Percentiles rank a stretch among this genome's conserved stretches.
Evolutionary conservation across 73 alveolate species (phyloP).

Genomic region (Stentor roeselii): DNA sequence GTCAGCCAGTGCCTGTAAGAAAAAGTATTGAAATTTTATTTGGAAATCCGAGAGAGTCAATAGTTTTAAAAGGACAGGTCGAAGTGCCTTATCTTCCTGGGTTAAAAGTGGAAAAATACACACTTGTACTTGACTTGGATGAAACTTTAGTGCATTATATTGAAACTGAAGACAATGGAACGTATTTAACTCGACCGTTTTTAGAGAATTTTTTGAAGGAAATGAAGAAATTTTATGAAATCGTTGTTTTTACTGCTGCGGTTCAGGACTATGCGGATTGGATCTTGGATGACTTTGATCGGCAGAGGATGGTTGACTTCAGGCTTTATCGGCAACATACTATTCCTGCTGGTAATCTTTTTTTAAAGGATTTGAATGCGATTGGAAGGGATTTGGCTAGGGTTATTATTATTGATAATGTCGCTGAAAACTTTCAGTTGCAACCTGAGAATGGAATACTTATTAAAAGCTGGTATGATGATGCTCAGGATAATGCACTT

Average conservation of each 20-base stretch:
- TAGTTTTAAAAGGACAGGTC: background rate
- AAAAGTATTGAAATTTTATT: background rate
- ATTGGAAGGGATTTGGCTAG: slow-evolving; percentile 61
- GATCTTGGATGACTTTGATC: slow-evolving; percentile 44
- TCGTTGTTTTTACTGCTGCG: slow-evolving; percentile 60
- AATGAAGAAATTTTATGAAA: slow-evolving; percentile 46
- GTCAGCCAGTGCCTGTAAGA: background rate
- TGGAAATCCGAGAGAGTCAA: background rate
- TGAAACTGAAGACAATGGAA: slow-evolving; percentile 51
- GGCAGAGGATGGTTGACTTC: slow-evolving; percentile 13
- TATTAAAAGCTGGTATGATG: slow-evolving; percentile 65
- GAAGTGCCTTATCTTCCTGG: slow-evolving; percentile 26
- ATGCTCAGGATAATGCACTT: slow-evolving; percentile 72
- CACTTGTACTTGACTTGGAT: slow-evolving; percentile 75
- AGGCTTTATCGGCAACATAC: slow-evolving; percentile 57
- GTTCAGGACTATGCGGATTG: slow-evolving; percentile 64
- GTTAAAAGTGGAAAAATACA: background rate
- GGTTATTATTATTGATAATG: slow-evolving; percentile 66
- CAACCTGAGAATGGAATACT: slow-evolving; percentile 71
- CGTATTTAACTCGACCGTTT: slow-evolving; percentile 38
- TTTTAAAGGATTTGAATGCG: slow-evolving; percentile 50
- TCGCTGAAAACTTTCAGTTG: slow-evolving; percentile 58
- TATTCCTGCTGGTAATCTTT: slow-evolving; percentile 9
- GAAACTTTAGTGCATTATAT: slow-evolving; percentile 71
- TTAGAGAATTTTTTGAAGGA: slow-evolving; percentile 40